phyloP scores from a whole-genome alignment of 2,329 filamentous ascomycete genomes.

The Talaromyces sp. region DNA sequence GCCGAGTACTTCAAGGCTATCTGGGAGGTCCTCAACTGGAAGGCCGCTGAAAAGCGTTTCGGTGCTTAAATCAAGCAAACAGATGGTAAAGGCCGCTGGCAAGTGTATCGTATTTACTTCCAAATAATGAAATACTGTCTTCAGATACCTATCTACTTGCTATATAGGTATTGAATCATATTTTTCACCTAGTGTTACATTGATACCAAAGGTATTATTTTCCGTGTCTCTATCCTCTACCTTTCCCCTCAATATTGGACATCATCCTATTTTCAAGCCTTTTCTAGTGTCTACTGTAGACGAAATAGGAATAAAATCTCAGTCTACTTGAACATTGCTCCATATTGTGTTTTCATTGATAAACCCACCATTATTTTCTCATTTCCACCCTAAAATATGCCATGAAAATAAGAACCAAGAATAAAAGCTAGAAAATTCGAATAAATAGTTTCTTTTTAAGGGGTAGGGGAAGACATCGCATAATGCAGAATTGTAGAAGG shows the following conservation, averaged over 20 bases:
- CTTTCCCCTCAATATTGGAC: background rate
- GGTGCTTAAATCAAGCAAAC: conserved; percentile 13
- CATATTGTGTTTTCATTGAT: background rate
- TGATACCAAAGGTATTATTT: background rate
- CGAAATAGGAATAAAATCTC: background rate
- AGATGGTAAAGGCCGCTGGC: background rate
- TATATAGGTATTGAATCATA: background rate
- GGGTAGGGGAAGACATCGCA: background rate
- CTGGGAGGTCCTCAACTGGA: conserved; percentile 97
- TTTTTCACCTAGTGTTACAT: background rate
- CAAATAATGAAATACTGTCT: background rate
- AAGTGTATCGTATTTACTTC: background rate
- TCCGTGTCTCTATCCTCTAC: background rate
- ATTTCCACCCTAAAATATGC: background rate
- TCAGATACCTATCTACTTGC: background rate
- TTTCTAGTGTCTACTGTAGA: background rate
- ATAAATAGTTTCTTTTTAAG: background rate
- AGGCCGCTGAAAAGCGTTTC: conserved; percentile 77
- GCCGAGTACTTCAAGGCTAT: conserved; percentile 91
- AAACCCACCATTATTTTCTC: background rate
- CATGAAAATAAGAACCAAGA: background rate
- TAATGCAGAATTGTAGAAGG: background rate
- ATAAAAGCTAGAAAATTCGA: background rate
- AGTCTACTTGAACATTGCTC: background rate
- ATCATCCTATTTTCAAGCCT: background rate